Base-by-base conservation (phyloP, 2,329 filamentous ascomycete species). In the Paradendryphiella salina region DNA sequence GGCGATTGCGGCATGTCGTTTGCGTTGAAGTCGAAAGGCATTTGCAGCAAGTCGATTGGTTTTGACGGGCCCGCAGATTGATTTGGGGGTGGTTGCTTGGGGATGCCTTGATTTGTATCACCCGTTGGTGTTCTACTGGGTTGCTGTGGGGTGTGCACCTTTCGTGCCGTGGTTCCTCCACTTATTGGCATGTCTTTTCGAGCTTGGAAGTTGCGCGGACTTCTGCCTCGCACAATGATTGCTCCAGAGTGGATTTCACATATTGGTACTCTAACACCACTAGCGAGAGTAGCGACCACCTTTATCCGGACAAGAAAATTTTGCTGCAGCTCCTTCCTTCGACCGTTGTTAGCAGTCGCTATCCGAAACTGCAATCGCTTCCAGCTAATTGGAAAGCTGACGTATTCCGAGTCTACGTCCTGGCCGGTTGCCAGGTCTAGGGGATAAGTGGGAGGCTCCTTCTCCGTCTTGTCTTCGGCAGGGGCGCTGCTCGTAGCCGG, bases 301-400 rank as follows among this genome's bases (percentile, higher is more conserved):
- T 93, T 96, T 43, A 97, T 78, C 57, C 91, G 87, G 50, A 97
- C 81, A 9, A 96, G 86, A 73, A 97, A 97, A 75, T 97, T 93
- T 70, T 97, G 93, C 70, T 97, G 93, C 37, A 97, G 82, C 72
- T 97, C 93, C 76, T 96, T 96, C 56, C 93, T 82, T 53, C 93
- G 85, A 9, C 93, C 93, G 70, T 97, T 97, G 76, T 97, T 97
- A 49, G 93, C 93, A 7, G 93, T 97, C 14, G 93, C 93, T 71
- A 93, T 96, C 64, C 93, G 83, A 69, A 97, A 97, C 66, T 97
- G 93, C 55, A 97, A 76, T 50, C 93, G 83, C 65, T 94, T 91
- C 90, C 93, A 97, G 38, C 91, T 90, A 57, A 97, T 92, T 4
- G 92, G 92, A 64, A 96, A 96, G 36, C 89, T 91, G 13, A 90